Base-by-base conservation (phyloP, 2,329 filamentous ascomycete species). In the Cladosporium colombiae region DNA sequence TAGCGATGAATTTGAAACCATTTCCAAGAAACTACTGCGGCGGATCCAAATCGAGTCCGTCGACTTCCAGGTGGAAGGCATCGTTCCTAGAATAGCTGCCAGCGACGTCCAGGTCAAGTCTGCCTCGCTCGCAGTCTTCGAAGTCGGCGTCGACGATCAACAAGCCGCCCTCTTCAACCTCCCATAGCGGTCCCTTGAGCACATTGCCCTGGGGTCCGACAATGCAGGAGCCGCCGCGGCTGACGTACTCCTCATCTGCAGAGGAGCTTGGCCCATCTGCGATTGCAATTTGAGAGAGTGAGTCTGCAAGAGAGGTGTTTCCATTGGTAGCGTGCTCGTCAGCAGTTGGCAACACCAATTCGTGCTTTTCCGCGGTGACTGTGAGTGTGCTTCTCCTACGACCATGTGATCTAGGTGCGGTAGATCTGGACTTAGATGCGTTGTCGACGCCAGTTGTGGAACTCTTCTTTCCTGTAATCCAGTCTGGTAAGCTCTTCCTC, bases 71-170 rank as follows among this genome's bases (percentile, higher is more conserved):
- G 69, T 83, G 82, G 73, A 89, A 89, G 18, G 85, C 81, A 74
- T 89, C 88, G 68, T 85, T 90, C 75, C 92, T 85, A 2, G 92
- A 93, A 77, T 96, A 97, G 74, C 90, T 93, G 0, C 93, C 93
- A 2, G 88, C 92, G 44, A 91, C 88, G 80, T 97, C 93, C 56
- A 97, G 77, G 76, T 97, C 93, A 69, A 97, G 76, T 62, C 92
- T 82, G 0, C 93, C 93, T 11, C 91, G 84, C 70, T 93, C 86
- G 72, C 93, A 97, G 70, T 97, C 92, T 57, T 96, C 91, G 73
- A 97, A 89, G 74, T 97, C 92, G 3, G 93, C 89, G 69, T 95
- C 91, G 0, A 86, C 83, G 37, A 86, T 85, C 61, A 93, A 79
- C 33, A 97, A 76, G 0, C 87, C 85, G 4, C 86, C 83, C 64